These are phyloP conservation scores for Blastobotrys mokoenaii DNA, from an alignment of 805 yeast genomes.

Conservation along the genomic window DNA sequence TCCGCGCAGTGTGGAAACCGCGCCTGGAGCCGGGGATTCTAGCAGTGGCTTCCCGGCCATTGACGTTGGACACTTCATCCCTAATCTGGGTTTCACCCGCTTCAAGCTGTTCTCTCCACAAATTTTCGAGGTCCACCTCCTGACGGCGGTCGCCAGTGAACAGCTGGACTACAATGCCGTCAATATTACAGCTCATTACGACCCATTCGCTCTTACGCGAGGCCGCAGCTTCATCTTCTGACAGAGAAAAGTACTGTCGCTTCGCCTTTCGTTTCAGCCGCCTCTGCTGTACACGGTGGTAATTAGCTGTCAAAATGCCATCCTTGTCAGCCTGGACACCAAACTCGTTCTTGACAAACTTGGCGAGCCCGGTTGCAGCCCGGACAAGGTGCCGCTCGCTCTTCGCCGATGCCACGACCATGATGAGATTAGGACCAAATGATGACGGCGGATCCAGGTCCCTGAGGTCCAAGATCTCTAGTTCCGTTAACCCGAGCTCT, in stretches of 20 bases:
- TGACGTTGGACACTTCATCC: too few relatives aligned
- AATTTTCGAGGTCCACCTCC: slow-evolving; percentile 59
- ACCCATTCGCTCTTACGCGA: slow-evolving; percentile 61
- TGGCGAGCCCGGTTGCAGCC: slow-evolving; percentile 53
- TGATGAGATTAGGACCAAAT: slow-evolving; percentile 35
- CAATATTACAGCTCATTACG: slow-evolving; percentile 58
- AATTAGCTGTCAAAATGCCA: slow-evolving; percentile 58
- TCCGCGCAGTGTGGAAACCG: neutral
- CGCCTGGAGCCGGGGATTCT: neutral
- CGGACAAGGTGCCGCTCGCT: slow-evolving; percentile 67
- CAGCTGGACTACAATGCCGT: slow-evolving; percentile 61
- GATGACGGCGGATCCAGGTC: slow-evolving; percentile 29
- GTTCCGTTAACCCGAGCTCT: slow-evolving; percentile 58
- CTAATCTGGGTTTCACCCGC: too few relatives aligned
- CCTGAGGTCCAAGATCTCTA: slow-evolving; percentile 58
- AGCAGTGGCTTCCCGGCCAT: neutral
- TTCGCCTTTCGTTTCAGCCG: slow-evolving; percentile 45
- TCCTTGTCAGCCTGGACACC: slow-evolving; percentile 48
- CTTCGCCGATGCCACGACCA: slow-evolving; percentile 68
- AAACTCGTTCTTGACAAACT: slow-evolving; percentile 46
- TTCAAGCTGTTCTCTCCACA: slow-evolving; percentile 37
- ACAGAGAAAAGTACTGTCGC: slow-evolving; percentile 44
- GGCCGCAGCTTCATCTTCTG: slow-evolving; percentile 44
- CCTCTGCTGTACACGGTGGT: slow-evolving; percentile 42
- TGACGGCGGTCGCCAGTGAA: slow-evolving; percentile 62